Evolutionary conservation across 2,329 filamentous ascomycete species (phyloP).

Genomic region (Juglanconis juglandina): DNA sequence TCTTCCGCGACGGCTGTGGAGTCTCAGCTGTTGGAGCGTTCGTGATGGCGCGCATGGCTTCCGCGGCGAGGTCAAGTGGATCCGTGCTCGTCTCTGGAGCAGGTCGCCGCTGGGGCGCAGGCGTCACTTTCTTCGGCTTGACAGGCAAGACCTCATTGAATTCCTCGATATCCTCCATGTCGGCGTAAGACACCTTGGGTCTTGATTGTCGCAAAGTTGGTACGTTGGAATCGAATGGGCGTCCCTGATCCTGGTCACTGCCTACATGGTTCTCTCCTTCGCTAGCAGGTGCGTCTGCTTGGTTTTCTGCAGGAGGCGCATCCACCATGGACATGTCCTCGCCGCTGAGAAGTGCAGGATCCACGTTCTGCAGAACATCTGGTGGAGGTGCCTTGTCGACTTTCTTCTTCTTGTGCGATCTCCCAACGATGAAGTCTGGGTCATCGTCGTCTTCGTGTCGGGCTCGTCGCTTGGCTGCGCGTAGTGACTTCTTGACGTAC

Average conservation of each 20-base stretch:
- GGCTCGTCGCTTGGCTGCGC: conserved; percentile 51
- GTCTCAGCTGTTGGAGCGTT: not conserved
- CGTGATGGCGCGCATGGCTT: conserved; percentile 31
- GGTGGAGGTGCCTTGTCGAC: conserved; percentile 31
- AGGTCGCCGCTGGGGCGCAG: not conserved
- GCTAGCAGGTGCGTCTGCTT: conserved; percentile 5
- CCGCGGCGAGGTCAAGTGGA: conserved; percentile 29
- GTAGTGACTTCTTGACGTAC: conserved; percentile 52
- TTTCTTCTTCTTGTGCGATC: conserved; percentile 38
- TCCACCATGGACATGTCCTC: conserved; percentile 21
- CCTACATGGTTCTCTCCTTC: not conserved
- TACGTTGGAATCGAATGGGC: conserved; percentile 41
- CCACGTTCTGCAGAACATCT: conserved; percentile 43
- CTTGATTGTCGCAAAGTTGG: conserved; percentile 51
- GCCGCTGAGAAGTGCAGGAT: conserved; percentile 45
- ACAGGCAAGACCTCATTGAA: conserved; percentile 35
- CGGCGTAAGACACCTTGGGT: conserved; percentile 49
- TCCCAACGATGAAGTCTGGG: conserved; percentile 49
- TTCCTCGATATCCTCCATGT: conserved; percentile 44
- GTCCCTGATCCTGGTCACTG: conserved; percentile 13
- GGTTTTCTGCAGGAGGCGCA: conserved; percentile 13
- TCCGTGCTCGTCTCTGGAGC: conserved; percentile 20
- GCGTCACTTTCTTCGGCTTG: conserved; percentile 17
- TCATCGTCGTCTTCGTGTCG: conserved; percentile 51
- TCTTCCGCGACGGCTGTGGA: conserved; percentile 2